Base-by-base conservation (phyloP, 164 flowering plant genomes). In the Umbellularia californica region DNA sequence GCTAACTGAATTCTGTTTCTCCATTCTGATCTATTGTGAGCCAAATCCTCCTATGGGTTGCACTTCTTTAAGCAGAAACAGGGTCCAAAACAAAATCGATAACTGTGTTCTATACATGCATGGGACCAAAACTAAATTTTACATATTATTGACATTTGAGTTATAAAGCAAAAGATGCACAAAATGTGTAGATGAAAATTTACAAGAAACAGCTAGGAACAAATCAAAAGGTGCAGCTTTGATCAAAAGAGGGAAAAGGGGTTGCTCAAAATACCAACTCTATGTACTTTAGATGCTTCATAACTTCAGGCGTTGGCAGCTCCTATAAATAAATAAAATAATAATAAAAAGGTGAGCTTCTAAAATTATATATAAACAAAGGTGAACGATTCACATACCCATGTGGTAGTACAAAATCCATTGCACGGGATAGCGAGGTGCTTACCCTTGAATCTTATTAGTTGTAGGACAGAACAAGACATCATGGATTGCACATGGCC, bases 241-340 rank as follows among this genome's bases (percentile, higher is more conserved):
- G 2, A 41, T 41, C 47, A 41, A 41, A 41, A 41, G 47, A 1
- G 47, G 10, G 47, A 41, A 41, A 41, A 9, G 10, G 11, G 30
- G 25, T 19, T 50, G 68, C n/a, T 15, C 10, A 30, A 50, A 84
- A 71, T 84, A 90, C 97, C 92, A 81, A 74, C 77, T 87, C 86
- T 50, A 91, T 80, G 74, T 84, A 93, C 81, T 90, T 88, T 28
- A 93, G 83, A 67, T 93, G 95, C 85, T 79, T 89, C 75, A 84
- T 71, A 75, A 93, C 85, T 79, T 90, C 79, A 25, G 87, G 85
- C 3, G 93, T 93, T 65, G 78, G 88, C 77, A 93, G 82, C 84
- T 93, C 97, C 95, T 92, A 85, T 70, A 65, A 74, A 70, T 74
- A 74, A 66, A 74, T 27, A 66, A 13, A 9, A 1, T 11, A 55